Evolutionary conservation across 2,329 filamentous ascomycete species (phyloP), one percentile per base, ranked within the genome.

Genomic region (Cladosporium oxysporum): DNA sequence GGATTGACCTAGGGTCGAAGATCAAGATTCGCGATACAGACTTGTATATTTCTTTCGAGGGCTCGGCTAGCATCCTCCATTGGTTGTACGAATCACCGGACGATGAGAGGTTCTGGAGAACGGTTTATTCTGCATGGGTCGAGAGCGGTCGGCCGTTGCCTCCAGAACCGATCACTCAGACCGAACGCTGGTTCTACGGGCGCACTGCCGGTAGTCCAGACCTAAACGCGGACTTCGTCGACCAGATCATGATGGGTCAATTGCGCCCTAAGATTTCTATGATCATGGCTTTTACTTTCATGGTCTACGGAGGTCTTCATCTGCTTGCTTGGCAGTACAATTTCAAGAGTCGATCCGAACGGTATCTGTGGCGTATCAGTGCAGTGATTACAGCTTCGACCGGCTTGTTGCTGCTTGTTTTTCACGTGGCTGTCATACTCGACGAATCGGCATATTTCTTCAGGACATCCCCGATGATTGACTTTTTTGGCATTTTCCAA

Each of bases 251-350:
- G 12, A 18, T 16, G n/a, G n/a, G n/a, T 4, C 1, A 16, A 16
- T 12, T 7, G 11, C 10, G 12, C 1, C 26, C 6, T 3, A 12
- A 4, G 4, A 18, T 53, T 1, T 7, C 5, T 53, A 0, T 29
- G 5, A 31, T 53, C 23, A 53, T 58, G 35, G 47, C 35, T 18
- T 3, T 49, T 1, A 58, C 62, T 2, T 64, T 58, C n/a, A 4
- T 29, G 3, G n/a, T 47, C 12, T 64, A 64, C 33, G 52, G 62
- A 31, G 31, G 50, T 5, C 11, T 64, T 7, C 62, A 64, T 14
- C 16, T 64, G 29, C 62, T 64, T 28, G 62, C 62, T 10, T 64
- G 62, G 62, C 62, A 64, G 2, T 64, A 64, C 7, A 58, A 47
- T 12, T 58, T 49, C 35, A 29, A 14, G 0, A 64, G 33, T 1